Evolutionary conservation across 805 yeast genomes (phyloP), one percentile per base, ranked within the genome.

Genomic region (Gaillardinia entomophila): DNA sequence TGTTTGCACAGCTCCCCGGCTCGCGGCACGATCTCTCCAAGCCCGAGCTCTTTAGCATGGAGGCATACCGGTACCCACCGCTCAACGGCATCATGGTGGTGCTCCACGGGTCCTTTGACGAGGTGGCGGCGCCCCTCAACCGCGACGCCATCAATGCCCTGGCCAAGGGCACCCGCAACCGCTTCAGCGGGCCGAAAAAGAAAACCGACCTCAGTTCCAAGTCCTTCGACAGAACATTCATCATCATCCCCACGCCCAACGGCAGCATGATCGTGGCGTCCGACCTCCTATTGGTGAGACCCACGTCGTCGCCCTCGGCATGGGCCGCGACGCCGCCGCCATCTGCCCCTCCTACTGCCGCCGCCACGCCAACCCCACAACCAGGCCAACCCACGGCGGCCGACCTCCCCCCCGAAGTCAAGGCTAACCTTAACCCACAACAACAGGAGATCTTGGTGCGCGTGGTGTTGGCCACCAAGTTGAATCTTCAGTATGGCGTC

Each of bases 41-140:
- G 30, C 89, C 96, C 3, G 66, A 71, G 7, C 58, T 71, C 26
- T 89, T 79, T 48, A 73, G 94, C 16, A 73, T 89, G 60, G 96
- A 92, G 51, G 71, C 85, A 2, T 77, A 82, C 66, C 73, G 88
- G 16, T 73, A 68, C 35, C 78, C 85, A 6, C 78, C 74, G 30
- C 73, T 88, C 18, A 74, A 79, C 32, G 96, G 95, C 4, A 77
- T 92, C 47, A 68, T 84, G 48, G 73, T 90, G 28, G 67, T 77
- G 0, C 59, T 90, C 12, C 98, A 92, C 60, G 98, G 98, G 4
- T 79, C 75, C 36, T 90, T 76, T 51, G 78, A 77, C 31, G 97
- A 92, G 57, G 53, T 60, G 15, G 79, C 64, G 0, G 67, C 65
- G 14, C 87, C 89, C 1, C 73, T 69, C 15, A 54, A 52, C 26